phyloP scores from a whole-genome alignment of 2,329 filamentous ascomycete species.

The Alternaria metachromatica region DNA sequence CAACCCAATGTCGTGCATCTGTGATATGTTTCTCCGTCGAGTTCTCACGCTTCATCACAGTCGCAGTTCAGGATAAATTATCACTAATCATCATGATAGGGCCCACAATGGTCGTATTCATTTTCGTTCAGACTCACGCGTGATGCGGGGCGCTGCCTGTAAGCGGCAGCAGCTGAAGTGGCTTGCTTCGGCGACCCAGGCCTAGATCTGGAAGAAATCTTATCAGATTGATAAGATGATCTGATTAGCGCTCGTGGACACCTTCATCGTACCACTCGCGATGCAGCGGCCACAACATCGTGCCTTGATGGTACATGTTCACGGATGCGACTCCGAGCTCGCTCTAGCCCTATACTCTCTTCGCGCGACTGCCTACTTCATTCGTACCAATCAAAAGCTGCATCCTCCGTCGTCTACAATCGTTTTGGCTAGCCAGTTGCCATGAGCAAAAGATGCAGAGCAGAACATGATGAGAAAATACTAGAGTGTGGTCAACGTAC shows the following conservation, averaged over 20 bases:
- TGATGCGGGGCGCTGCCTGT: conserved; percentile 1
- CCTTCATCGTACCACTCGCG: conserved; percentile 1
- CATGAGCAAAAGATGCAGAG: background rate
- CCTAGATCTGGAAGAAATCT: conserved; percentile 17
- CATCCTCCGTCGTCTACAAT: background rate
- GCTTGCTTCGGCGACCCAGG: conserved; percentile 16
- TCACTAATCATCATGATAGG: background rate
- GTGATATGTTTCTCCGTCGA: background rate
- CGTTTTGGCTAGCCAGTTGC: background rate
- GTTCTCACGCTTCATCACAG: background rate
- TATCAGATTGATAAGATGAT: conserved; percentile 40
- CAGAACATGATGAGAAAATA: background rate
- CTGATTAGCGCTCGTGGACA: conserved; percentile 10
- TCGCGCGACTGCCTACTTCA: background rate
- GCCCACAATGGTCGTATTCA: conserved; percentile 5
- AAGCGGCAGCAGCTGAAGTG: conserved; percentile 12
- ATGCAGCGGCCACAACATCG: background rate
- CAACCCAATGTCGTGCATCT: background rate
- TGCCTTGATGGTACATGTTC: background rate
- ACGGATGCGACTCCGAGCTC: background rate
- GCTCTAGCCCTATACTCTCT: too few species aligned
- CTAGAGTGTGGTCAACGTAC: background rate
- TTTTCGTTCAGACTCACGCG: background rate
- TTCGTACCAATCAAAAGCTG: background rate
- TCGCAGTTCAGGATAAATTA: background rate